Evolutionary conservation across 1,284 basidiomycete species (phyloP).

Genomic region (Schizophyllum commune): DNA sequence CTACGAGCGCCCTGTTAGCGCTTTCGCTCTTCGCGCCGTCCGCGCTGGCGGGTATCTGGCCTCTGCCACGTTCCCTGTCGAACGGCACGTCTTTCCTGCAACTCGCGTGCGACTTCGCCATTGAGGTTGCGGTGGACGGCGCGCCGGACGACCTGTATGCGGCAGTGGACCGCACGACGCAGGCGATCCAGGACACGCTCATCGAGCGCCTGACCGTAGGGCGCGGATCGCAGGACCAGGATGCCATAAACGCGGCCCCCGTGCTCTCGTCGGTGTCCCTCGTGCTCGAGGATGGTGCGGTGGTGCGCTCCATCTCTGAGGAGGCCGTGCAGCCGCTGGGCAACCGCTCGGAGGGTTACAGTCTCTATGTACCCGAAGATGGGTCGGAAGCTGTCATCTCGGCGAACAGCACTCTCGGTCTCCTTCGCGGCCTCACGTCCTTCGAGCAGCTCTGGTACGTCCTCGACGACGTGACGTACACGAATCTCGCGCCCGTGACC

Average conservation of each 20-base stretch:
- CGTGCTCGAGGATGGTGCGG: constrained; percentile 27
- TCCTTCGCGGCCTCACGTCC: constrained; percentile 76
- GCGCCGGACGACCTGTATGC: constrained; percentile 39
- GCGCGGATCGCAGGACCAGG: constrained; percentile 34
- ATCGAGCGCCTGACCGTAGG: constrained; percentile 38
- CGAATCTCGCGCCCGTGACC: constrained; percentile 47
- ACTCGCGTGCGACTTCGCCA: constrained; percentile 30
- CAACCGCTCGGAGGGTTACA: constrained; percentile 60
- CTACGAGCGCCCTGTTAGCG: not conserved
- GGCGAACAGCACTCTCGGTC: constrained; percentile 69
- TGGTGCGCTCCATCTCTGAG: constrained; percentile 35
- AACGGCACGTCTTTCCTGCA: constrained; percentile 23
- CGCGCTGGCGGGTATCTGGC: constrained; percentile 20
- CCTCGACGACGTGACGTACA: constrained; percentile 41
- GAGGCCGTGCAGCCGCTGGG: constrained; percentile 50
- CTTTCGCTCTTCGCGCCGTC: not conserved
- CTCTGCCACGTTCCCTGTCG: constrained; percentile 23
- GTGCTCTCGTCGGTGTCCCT: constrained; percentile 29
- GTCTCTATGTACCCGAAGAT: constrained; percentile 50
- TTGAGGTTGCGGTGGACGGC: constrained; percentile 25
- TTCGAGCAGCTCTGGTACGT: constrained; percentile 77
- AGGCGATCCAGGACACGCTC: constrained; percentile 35
- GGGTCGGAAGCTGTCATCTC: constrained; percentile 52
- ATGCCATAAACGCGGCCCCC: constrained; percentile 21
- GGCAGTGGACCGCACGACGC: constrained; percentile 35